A percentile compares a stretch with the other conserved stretches of the same genome.
These are phyloP conservation scores for Saprolegnia diclina DNA, from an alignment of 352 stramenopile species.

Conservation along the genomic window DNA sequence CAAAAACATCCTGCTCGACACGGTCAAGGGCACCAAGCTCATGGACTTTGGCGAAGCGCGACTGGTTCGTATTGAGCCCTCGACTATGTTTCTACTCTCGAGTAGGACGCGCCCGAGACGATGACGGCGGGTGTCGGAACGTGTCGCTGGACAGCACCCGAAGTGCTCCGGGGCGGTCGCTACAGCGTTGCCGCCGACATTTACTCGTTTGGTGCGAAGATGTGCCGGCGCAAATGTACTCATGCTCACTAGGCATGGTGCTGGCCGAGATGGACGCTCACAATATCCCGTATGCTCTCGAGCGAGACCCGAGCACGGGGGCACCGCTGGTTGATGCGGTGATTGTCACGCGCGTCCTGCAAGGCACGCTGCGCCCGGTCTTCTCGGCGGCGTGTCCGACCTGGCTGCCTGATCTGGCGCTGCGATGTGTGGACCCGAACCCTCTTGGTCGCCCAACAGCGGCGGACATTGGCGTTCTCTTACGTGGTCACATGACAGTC, in stretches of 20 bases:
- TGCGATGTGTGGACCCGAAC: not conserved
- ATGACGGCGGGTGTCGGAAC: slow-evolving; percentile 16
- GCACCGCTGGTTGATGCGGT: not conserved
- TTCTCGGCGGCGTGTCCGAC: slow-evolving; percentile 4
- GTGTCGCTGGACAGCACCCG: slow-evolving; percentile 1
- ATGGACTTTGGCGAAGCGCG: slow-evolving; percentile 85
- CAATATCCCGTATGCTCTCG: not conserved
- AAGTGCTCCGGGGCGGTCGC: slow-evolving; percentile 10
- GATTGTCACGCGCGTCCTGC: not conserved
- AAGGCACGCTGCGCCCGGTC: slow-evolving; percentile 2
- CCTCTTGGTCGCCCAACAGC: slow-evolving; percentile 1
- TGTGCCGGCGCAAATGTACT: not conserved
- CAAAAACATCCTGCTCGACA: slow-evolving; percentile 94
- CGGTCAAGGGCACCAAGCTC: slow-evolving; percentile 91
- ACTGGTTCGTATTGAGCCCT: not conserved
- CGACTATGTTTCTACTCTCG: not conserved
- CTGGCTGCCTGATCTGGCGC: not conserved
- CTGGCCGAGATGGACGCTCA: slow-evolving; percentile 20
- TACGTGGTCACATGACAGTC: not conserved
- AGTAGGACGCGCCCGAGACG: not conserved
- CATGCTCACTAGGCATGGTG: slow-evolving; percentile 11
- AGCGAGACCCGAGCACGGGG: not conserved
- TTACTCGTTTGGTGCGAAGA: slow-evolving; percentile 18
- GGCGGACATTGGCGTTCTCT: not conserved
- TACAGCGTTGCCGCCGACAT: slow-evolving; percentile 26